Evolutionary conservation across 2,329 filamentous ascomycete genomes (phyloP).

Genomic region (Fusarium longipes): DNA sequence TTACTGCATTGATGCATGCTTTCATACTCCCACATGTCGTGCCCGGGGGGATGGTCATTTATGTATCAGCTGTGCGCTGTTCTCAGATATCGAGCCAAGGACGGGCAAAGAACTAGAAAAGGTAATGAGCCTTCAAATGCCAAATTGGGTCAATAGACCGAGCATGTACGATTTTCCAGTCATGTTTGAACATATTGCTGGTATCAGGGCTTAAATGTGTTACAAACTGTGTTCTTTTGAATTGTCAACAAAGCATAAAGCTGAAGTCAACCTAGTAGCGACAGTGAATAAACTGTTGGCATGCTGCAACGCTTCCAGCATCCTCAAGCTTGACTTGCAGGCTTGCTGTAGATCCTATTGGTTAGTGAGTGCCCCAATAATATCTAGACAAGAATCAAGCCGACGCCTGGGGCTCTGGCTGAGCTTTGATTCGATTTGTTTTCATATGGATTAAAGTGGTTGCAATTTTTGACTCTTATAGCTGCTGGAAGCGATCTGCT

Average conservation of each 20-base stretch:
- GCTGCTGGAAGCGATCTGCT: slow-evolving; percentile 5
- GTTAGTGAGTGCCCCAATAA: not conserved
- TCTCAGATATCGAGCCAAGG: slow-evolving; percentile 19
- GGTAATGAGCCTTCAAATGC: slow-evolving; percentile 9
- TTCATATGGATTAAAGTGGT: slow-evolving; percentile 24
- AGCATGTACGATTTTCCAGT: slow-evolving; percentile 19
- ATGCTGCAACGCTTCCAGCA: not conserved
- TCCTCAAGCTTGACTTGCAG: slow-evolving; percentile 2
- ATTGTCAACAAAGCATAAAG: too few species aligned
- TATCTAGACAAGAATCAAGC: slow-evolving; percentile 8
- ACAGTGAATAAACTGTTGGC: slow-evolving; percentile 15
- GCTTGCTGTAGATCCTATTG: slow-evolving; percentile 9
- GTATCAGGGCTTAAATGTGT: too few species aligned
- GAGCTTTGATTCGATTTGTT: not conserved
- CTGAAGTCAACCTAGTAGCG: too few species aligned
- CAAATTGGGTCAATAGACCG: slow-evolving; percentile 25
- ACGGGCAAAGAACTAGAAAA: slow-evolving; percentile 18
- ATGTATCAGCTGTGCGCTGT: slow-evolving; percentile 34
- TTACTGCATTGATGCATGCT: slow-evolving; percentile 5
- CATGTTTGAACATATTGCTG: slow-evolving; percentile 11
- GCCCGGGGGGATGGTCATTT: slow-evolving; percentile 26
- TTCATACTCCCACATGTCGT: slow-evolving; percentile 29
- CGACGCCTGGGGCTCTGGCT: slow-evolving; percentile 6
- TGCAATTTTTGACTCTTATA: slow-evolving; percentile 18
- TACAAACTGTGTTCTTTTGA: too few species aligned